phyloP scores from a whole-genome alignment of 441 rosid genomes.

The Daphne laureola region DNA sequence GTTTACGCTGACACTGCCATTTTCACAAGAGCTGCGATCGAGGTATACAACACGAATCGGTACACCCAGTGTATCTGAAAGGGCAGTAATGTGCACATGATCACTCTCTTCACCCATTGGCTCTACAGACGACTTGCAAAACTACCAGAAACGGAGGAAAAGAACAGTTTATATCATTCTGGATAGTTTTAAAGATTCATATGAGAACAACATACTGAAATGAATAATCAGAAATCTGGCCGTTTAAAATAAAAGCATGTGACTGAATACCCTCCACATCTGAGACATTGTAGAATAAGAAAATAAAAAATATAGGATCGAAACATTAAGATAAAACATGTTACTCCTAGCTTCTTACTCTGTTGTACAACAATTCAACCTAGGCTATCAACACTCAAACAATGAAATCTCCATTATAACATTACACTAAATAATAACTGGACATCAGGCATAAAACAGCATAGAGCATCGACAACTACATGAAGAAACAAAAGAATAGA shows the following conservation, averaged over 20 bases:
- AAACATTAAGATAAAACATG: too few species aligned
- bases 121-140: constrained; percentile 96
- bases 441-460: too few species aligned
- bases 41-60: constrained; percentile 89
- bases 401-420: neutral
- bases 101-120: constrained; percentile 99
- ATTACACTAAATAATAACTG: too few species aligned
- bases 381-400: neutral
- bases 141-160: constrained; percentile 30
- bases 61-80: constrained; percentile 89
- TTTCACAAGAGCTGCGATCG: constrained; percentile 88
- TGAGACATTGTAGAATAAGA: too few species aligned
- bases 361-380: too few species aligned
- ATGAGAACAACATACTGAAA: neutral
- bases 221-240: neutral
- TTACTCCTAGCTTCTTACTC: too few species aligned
- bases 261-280: too few species aligned
- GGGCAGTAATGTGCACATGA: constrained; percentile 80
- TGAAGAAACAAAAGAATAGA: too few species aligned
- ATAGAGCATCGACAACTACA: too few species aligned
- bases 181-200: neutral
- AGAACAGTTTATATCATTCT: constrained; percentile 14
- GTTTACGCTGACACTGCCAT: constrained; percentile 64
- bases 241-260: too few species aligned
- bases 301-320: too few species aligned